Base-by-base conservation (phyloP, 805 yeast genomes). In the Debaryomyces tyrocola region DNA sequence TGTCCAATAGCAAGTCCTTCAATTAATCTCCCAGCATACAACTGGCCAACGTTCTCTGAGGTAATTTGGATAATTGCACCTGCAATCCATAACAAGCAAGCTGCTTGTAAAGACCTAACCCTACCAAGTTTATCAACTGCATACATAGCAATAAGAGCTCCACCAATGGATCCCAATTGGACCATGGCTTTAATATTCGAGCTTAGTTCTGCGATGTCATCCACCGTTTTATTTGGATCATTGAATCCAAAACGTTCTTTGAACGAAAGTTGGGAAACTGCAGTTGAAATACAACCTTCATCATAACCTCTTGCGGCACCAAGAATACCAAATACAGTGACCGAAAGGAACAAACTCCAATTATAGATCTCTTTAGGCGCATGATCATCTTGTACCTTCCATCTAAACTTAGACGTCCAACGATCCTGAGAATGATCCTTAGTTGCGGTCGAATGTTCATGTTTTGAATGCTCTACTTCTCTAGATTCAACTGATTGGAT, bases 141-240 rank as follows among this genome's bases (percentile, higher is more conserved):
- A 47, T 65, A 72, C 57, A 74, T 69, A 0, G 83, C 78, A 18
- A 79, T 43, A 12, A 79, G 42, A 17, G 82, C 66, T 14, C 85
- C 85, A 34, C 77, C 82, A 33, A 79, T 70, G 14, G 80, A 74
- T 2, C 83, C 83, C 27, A 80, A 57, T 53, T 77, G 82, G 7
- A 80, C 84, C 84, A 81, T 81, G 5, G 83, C 66, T 3, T 79
- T 70, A 54, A 80, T 80, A 56, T 78, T 80, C 4, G 83, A 76
- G 50, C 70, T 71, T 50, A 76, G 58, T 50, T 75, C 65, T 4
- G 83, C 83, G 12, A 73, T 35, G 11, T 69, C 58, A 5, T 58
- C 33, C 3, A 50, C 62, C 3, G 75, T 40, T 50, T 69, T 70
- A 20, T 53, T 50, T 5, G 65, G 55, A 52, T 77, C 79, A 12